These are phyloP conservation scores for Ceratocystiopsis sp. DNA, from an alignment of 2,329 filamentous ascomycete species.

Conservation along the genomic window DNA sequence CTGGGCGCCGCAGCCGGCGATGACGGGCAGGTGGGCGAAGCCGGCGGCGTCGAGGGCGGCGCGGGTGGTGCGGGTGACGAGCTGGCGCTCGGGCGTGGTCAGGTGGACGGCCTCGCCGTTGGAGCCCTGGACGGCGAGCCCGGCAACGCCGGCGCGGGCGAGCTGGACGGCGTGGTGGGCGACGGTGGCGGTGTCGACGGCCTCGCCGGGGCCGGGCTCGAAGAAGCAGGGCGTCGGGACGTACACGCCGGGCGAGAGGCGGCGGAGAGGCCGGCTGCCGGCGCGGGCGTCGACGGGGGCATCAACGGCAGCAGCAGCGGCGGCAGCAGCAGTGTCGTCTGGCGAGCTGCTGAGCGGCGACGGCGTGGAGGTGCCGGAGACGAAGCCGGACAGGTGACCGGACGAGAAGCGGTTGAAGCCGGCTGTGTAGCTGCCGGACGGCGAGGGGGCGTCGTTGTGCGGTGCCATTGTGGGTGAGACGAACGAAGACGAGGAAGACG, in stretches of 20 bases:
- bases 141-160: conserved; percentile 55
- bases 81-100: conserved; percentile 49
- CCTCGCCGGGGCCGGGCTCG: conserved; percentile 38
- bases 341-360: conserved; percentile 25
- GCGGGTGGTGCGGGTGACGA: conserved; percentile 53
- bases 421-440: conserved; percentile 26
- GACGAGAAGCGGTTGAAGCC: conserved; percentile 21
- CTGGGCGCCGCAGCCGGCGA: conserved; percentile 60
- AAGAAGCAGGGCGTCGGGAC: conserved; percentile 65
- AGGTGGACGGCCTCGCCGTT: conserved; percentile 75
- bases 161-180: conserved; percentile 47
- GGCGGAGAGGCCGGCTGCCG: conserved; percentile 13
- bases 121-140: conserved; percentile 61
- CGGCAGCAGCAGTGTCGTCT: conserved; percentile 17
- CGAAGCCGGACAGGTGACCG: conserved; percentile 14
- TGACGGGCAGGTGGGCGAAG: conserved; percentile 48
- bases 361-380: conserved; percentile 12
- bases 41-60: conserved; percentile 50
- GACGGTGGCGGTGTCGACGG: conserved; percentile 47
- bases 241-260: conserved; percentile 40
- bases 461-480: conserved; percentile 21
- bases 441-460: conserved; percentile 29
- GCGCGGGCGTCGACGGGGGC: not conserved
- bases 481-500: not conserved
- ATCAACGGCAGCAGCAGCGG: conserved; percentile 5